Evolutionary conservation across 192 early-diverging fungal genomes (phyloP), one percentile per base, ranked within the genome.

Genomic region (Dissophora globulifera): DNA sequence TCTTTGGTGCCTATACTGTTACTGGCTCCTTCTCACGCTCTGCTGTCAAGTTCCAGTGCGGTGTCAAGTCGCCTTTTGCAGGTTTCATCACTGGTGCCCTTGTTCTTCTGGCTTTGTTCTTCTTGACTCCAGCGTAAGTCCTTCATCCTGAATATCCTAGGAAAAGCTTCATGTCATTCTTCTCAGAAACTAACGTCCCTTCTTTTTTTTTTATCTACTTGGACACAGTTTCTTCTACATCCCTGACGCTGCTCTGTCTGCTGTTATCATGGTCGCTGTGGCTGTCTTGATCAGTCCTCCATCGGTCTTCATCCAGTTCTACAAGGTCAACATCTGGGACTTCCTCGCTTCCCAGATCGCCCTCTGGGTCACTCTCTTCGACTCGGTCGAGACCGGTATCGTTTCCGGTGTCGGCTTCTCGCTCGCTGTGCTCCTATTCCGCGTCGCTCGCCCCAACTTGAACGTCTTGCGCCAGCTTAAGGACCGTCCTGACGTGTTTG

Each of bases 21-120:
- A 96, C 96, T 16, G 96, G 95, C 43, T 95, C 94, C 9, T 97
- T 98, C 84, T 95, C 94, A 13, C 91, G 96, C 43, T 92, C 93
- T 0, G 95, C 95, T 46, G 88, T 98, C 78, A 96, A 95, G 82
- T 86, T 93, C 63, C 87, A 90, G 68, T 93, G 94, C 12, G 96
- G 96, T 17, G 91, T 92, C 29, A 83, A 89, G 41, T 90, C 93
- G 8, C 95, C 95, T 7, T 70, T 93, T 20, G 89, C 92, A 19
- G 90, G 89, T 31, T 72, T 94, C 52, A 84, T 95, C 81, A 93
- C 93, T 17, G 93, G 87, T 29, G 63, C 82, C 8, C 85, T 95
- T 15, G 94, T 98, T 19, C 79, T 98, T 3, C 68, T 98, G 29
- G 89, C 92, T 29, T 81, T 98, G 31, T 95, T 88, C 78, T 81